A percentile compares a stretch with the other conserved stretches of the same genome.
phyloP scores from a whole-genome alignment of 192 early-diverging fungal species.

The Gryganskiella cystojenkinii region DNA sequence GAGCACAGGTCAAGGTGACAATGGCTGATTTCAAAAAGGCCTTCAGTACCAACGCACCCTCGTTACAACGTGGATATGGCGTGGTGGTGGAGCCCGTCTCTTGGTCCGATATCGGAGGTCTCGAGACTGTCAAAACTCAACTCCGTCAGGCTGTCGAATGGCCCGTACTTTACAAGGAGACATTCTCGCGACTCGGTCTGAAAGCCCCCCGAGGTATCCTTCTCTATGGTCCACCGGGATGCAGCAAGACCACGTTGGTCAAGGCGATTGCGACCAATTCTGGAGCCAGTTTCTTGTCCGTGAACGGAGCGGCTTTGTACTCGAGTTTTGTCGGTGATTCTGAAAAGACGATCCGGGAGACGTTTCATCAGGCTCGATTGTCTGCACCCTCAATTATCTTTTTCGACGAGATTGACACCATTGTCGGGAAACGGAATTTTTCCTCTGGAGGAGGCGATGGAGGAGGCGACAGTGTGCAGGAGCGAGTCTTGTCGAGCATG shows the following conservation, averaged over 20 bases:
- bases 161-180: constrained; percentile 79
- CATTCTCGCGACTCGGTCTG: constrained; percentile 82
- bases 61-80: constrained; percentile 73
- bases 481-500: constrained; percentile 79
- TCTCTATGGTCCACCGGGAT: constrained; percentile 98
- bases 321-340: constrained; percentile 89
- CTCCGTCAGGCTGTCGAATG: constrained; percentile 90
- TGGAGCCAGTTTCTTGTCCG: constrained; percentile 78
- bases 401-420: constrained; percentile 96
- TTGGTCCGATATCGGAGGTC: constrained; percentile 93
- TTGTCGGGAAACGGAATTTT: constrained; percentile 89
- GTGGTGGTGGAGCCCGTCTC: constrained; percentile 67
- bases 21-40: constrained; percentile 74
- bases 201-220: constrained; percentile 87
- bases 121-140: constrained; percentile 82
- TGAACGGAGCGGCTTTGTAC: constrained; percentile 85
- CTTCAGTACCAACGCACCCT: constrained; percentile 72
- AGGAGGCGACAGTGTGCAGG: constrained; percentile 80
- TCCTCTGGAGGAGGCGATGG: constrained; percentile 57
- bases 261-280: constrained; percentile 85
- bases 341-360: constrained; percentile 78
- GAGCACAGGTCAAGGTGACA: constrained; percentile 34
- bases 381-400: constrained; percentile 90
- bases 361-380: constrained; percentile 85
- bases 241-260: constrained; percentile 96